Evolutionary conservation across 345 rosid genomes (phyloP), one percentile per base, ranked within the genome.

Genomic region (Lepidium africanum): DNA sequence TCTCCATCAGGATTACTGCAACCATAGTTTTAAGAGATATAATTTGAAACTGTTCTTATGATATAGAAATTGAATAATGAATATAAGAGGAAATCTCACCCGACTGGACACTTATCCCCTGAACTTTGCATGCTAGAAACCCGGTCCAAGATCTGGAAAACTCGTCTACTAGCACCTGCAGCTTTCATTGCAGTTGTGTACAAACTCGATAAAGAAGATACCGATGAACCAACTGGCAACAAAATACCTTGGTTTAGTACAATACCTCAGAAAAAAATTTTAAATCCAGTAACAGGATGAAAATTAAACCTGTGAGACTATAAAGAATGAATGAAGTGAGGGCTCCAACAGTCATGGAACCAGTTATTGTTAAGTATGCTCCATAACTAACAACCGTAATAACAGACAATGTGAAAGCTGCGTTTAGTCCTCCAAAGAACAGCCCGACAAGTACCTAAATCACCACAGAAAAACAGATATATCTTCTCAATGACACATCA

Each of bases 281-380:
- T 2, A 53, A 6, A 52, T 66, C 35, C 7, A 53, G 46, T 55
- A 60, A 46, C 8, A 21, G 0, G 2, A 53, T 30, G 23, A 16
- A 50, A 61, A 63, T 38, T 37, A 12, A 81, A 93, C 98, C 98
- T 67, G 98, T 93, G 72, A 90, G 93, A 59, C 98, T 93, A 53
- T 93, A 90, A 70, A 93, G 97, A 59, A 93, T 90, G 86, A 93
- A 93, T 67, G 98, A 93, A 45, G 97, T 93, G 65, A 93, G 97
- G 19, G 92, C 77, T 42, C 98, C 98, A 0, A 84, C 84, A 3
- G 96, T 90, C 94, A 93, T 73, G 76, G 83, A 77, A 75, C 97
- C 97, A 33, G 73, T 79, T 65, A 93, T 93, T 17, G 98, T 87
- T 74, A 90, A 80, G 79, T 87, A 81, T 9, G 97, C 97, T 65